Conservation (phyloP, 176 grass and related monocot genomes). For the Pharus latifolius region DNA sequence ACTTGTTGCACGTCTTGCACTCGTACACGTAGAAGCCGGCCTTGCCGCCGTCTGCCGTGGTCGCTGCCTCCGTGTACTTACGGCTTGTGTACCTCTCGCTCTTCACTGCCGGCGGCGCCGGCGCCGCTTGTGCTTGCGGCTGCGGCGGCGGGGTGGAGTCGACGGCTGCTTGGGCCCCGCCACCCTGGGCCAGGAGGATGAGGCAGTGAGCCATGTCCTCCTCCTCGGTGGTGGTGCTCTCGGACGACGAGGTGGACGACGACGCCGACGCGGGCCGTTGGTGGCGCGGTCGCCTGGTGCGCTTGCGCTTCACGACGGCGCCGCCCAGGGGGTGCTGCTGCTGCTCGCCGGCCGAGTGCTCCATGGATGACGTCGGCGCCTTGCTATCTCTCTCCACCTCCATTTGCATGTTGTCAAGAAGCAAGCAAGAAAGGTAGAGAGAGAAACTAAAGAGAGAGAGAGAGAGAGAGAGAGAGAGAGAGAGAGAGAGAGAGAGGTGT, state of each 20-base stretch:
- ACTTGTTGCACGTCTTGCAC: conserved; percentile 81
- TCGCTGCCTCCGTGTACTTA: conserved; percentile 29
- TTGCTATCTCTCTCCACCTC: neutral
- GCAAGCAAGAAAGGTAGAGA: conserved; percentile 12
- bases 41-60: conserved; percentile 10
- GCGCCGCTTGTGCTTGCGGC: neutral
- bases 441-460: neutral
- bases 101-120: neutral
- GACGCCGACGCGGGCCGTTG: conserved; percentile 6
- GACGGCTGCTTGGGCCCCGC: neutral
- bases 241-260: conserved; percentile 26
- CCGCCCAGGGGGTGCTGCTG: neutral
- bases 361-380: conserved; percentile 9
- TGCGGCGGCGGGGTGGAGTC: conserved; percentile 15
- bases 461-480: neutral
- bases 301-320: conserved; percentile 38
- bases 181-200: conserved; percentile 66
- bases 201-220: conserved; percentile 72
- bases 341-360: conserved; percentile 11
- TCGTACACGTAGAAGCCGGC: conserved; percentile 35
- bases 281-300: conserved; percentile 41
- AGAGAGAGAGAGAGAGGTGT: conserved; percentile 6
- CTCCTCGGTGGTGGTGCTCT: conserved; percentile 63
- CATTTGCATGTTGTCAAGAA: conserved; percentile 1
- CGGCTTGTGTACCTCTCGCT: conserved; percentile 37